These are phyloP conservation scores for Henckelia pumila DNA, from an alignment of 257 asterid genomes.

Conservation along the genomic window DNA sequence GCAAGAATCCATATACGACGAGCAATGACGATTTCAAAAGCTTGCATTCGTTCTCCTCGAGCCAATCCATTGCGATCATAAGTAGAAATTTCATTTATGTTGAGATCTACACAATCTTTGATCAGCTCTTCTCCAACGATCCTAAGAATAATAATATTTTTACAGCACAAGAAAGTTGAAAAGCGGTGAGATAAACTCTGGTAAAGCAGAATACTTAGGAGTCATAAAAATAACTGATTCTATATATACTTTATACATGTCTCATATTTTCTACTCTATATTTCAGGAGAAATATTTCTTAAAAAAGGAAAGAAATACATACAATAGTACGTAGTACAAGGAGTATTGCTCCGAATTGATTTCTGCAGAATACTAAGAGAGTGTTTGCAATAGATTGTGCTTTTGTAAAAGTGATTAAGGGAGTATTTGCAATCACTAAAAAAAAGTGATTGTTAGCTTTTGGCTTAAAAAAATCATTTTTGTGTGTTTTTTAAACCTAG, in stretches of 20 bases:
- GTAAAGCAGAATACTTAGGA: no score
- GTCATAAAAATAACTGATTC: not conserved
- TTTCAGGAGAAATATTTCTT: not conserved
- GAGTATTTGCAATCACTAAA: no score
- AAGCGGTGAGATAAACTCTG: not conserved
- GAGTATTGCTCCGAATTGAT: constrained; percentile 52
- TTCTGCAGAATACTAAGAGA: constrained; percentile 83
- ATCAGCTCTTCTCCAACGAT: constrained; percentile 82
- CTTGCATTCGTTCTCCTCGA: constrained; percentile 70
- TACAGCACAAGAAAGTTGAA: not conserved
- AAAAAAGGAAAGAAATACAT: constrained; percentile 24
- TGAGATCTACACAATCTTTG: constrained; percentile 63
- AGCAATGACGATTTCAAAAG: constrained; percentile 71
- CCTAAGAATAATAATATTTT: constrained; percentile 42
- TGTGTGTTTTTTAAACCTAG: no score
- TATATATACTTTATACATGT: not conserved
- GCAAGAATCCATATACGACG: constrained; percentile 83
- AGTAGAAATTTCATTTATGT: constrained; percentile 59
- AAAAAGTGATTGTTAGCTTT: no score
- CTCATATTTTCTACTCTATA: not conserved
- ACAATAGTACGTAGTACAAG: constrained; percentile 64
- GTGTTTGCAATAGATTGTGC: no score
- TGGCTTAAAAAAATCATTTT: no score
- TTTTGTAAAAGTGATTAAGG: no score
- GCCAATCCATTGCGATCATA: constrained; percentile 90